phyloP scores from a whole-genome alignment of 1,284 basidiomycete species.

The Vanrija humicola region DNA sequence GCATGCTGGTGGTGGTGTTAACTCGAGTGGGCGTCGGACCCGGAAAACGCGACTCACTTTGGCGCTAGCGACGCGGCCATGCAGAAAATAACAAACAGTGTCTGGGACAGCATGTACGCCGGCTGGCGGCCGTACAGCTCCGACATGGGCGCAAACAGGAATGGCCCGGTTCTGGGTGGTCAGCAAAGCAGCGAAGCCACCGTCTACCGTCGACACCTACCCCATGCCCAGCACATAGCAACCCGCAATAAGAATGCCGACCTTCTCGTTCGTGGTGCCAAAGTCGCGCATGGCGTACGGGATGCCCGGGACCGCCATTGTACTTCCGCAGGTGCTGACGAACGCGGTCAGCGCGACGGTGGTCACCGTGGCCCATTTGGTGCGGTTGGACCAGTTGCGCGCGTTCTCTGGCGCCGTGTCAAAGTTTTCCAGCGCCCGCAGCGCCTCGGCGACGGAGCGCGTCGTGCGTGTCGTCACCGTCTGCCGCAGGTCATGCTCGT shows the following conservation, averaged over 20 bases:
- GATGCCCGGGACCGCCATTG: constrained; percentile 37
- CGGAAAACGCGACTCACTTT: constrained; percentile 27
- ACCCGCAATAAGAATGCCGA: constrained; percentile 33
- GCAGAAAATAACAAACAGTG: constrained; percentile 39
- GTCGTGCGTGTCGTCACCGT: constrained; percentile 13
- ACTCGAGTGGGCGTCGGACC: neutral
- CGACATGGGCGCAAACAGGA: constrained; percentile 49
- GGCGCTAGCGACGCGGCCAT: constrained; percentile 32
- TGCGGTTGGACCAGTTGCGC: constrained; percentile 27
- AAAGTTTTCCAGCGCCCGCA: constrained; percentile 21
- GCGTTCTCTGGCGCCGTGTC: constrained; percentile 27
- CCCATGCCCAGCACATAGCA: constrained; percentile 42
- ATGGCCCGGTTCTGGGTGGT: constrained; percentile 39
- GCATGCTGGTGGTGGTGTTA: constrained; percentile 25
- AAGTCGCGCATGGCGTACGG: constrained; percentile 29
- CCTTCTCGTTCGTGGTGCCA: constrained; percentile 27
- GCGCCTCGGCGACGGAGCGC: constrained; percentile 18
- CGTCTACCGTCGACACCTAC: constrained; percentile 15
- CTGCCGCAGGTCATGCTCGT: neutral
- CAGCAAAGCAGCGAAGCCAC: neutral
- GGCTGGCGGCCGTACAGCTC: constrained; percentile 50
- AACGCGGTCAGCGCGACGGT: constrained; percentile 38
- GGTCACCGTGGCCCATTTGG: constrained; percentile 27
- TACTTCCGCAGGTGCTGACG: constrained; percentile 36
- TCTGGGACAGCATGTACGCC: constrained; percentile 38